phyloP scores from a whole-genome alignment of 164 flowering plant genomes.

The grape (Vitis vinifera) region ASM3070453v1 NC_081816.1:4805501-4806000 shows the following conservation, averaged over 20 bases:
- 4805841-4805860: conserved; percentile 24
- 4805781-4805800: conserved; percentile 44
- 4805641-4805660: conserved; percentile 45
- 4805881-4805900: conserved; percentile 25
- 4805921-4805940: conserved; percentile 31
- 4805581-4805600: conserved; percentile 29
- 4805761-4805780: conserved; percentile 69
- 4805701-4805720: conserved; percentile 50
- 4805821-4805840: conserved; percentile 20
- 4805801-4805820: conserved; percentile 23
- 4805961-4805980: conserved; percentile 81
- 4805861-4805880: conserved; percentile 28
- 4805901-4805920: conserved; percentile 17
- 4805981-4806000: conserved; percentile 45
- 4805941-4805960: conserved; percentile 64
- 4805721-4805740: conserved; percentile 32
- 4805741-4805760: conserved; percentile 25
- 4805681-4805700: conserved; percentile 95
- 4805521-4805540: conserved; percentile 28
- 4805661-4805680: conserved; percentile 74
- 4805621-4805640: conserved; percentile 42
- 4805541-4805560: conserved; percentile 21
- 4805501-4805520: conserved; percentile 30
- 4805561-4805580: conserved; percentile 23
- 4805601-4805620: conserved; percentile 47